phyloP scores from a whole-genome alignment of 148 eudicot species.

The Rhododendron simsii region DNA sequence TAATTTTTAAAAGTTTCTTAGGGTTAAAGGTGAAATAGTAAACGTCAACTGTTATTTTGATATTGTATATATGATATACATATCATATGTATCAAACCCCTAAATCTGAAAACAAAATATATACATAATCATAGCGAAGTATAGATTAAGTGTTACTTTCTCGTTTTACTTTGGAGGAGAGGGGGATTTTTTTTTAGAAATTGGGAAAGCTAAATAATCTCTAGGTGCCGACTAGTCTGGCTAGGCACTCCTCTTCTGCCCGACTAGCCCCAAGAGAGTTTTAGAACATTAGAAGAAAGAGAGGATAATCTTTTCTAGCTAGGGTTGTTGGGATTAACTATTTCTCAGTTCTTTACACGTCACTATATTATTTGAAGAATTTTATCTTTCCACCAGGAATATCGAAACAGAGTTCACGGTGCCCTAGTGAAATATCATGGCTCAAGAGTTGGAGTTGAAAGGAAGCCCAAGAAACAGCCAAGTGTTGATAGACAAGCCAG shows the following conservation, averaged over 20 bases:
- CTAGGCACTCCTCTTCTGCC: background rate
- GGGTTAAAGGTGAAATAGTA: background rate
- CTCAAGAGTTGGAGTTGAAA: constrained; percentile 45
- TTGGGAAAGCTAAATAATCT: background rate
- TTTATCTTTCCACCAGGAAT: constrained; percentile 36
- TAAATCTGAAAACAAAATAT: background rate
- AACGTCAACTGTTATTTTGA: background rate
- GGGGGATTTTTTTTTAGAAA: background rate
- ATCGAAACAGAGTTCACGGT: constrained; percentile 58
- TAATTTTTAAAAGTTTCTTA: background rate
- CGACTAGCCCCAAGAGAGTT: background rate
- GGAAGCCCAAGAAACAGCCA: constrained; percentile 43
- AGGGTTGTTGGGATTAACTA: background rate
- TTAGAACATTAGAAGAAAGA: background rate
- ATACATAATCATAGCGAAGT: background rate
- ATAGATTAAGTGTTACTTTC: background rate
- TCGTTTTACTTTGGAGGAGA: background rate
- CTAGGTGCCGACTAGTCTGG: background rate
- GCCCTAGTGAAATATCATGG: constrained; percentile 69
- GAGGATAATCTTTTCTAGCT: background rate
- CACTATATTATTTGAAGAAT: background rate
- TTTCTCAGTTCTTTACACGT: background rate
- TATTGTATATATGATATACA: background rate
- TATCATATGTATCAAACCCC: background rate
- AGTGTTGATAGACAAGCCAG: constrained; percentile 31